Conservation (phyloP, 441 rosid species). For the Bruguiera hainesii region DNA sequence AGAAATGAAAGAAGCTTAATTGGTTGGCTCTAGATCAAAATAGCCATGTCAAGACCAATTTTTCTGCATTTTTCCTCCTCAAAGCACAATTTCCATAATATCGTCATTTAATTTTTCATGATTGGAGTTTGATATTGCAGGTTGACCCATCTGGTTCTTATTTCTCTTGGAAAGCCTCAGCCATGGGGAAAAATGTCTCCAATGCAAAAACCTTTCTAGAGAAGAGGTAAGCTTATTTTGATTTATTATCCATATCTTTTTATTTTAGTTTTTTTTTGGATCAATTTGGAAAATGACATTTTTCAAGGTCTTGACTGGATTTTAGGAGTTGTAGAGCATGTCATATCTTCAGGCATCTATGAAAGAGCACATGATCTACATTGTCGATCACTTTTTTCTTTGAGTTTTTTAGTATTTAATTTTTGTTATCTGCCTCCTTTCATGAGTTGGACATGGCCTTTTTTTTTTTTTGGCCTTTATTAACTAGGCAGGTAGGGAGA, state of each 20-base stretch:
- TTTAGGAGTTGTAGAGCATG: neutral
- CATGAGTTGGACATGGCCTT: too few relatives aligned
- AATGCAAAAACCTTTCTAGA: conserved; percentile 99
- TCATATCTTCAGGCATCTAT: neutral
- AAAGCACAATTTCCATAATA: too few relatives aligned
- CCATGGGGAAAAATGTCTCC: conserved; percentile 98
- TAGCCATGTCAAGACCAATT: neutral
- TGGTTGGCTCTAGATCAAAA: neutral
- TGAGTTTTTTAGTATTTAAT: too few relatives aligned
- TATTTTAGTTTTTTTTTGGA: neutral
- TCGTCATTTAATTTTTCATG: too few relatives aligned
- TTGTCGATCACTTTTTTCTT: too few relatives aligned
- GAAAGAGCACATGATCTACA: too few relatives aligned
- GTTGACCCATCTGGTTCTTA: conserved; percentile 99
- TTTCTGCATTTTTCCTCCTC: too few relatives aligned
- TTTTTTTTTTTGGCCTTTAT: too few relatives aligned
- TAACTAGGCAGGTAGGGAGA: too few relatives aligned
- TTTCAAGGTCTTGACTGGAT: neutral
- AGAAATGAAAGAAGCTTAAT: neutral
- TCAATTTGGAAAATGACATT: neutral
- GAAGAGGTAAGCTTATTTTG: conserved; percentile 57
- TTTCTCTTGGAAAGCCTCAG: conserved; percentile 99
- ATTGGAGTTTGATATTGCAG: conserved; percentile 27
- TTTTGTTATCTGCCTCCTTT: too few relatives aligned
- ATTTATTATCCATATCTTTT: neutral